Evolutionary conservation across 1,139 yeast species (phyloP).

Genomic region (Sugiyamaella sp.): DNA sequence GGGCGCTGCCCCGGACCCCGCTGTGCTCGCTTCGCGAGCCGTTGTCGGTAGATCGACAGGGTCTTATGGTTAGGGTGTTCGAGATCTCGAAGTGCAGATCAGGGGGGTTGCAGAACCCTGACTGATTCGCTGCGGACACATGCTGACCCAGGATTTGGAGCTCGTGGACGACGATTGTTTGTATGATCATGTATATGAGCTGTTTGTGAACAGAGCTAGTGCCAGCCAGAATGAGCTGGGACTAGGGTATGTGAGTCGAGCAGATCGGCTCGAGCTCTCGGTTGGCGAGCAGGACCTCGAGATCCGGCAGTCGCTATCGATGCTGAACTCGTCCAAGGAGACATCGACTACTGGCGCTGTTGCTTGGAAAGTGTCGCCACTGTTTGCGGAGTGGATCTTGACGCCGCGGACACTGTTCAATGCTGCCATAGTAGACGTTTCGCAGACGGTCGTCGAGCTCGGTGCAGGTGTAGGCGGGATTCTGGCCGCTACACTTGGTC

Average conservation of each 20-base stretch:
- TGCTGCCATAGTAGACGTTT: slow-evolving; percentile 24
- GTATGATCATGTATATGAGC: slow-evolving; percentile 54
- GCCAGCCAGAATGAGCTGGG: slow-evolving; percentile 43
- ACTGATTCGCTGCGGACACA: slow-evolving; percentile 4
- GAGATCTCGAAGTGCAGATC: not conserved
- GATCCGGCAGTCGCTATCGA: slow-evolving; percentile 43
- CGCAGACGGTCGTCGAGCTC: slow-evolving; percentile 53
- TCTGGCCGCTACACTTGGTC: slow-evolving; percentile 52
- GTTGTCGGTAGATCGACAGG: not conserved
- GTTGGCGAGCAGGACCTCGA: slow-evolving; percentile 41
- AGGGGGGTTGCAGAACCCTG: not conserved
- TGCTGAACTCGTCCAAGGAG: slow-evolving; percentile 45
- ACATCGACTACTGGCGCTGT: slow-evolving; percentile 69
- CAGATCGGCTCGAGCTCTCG: slow-evolving; percentile 41
- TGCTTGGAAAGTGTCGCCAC: slow-evolving; percentile 60
- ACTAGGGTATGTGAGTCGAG: slow-evolving; percentile 54
- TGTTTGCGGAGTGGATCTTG: slow-evolving; percentile 58
- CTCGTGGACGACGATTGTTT: slow-evolving; percentile 39
- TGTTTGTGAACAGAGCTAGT: slow-evolving; percentile 46
- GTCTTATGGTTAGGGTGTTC: slow-evolving; percentile 4
- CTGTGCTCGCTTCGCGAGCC: not conserved
- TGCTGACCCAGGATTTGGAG: slow-evolving; percentile 30
- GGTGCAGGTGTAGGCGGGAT: slow-evolving; percentile 72
- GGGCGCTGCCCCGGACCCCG: not conserved
- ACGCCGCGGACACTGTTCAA: slow-evolving; percentile 6